phyloP scores from a whole-genome alignment of 495 filamentous ascomycete genomes.

The Lentithecium fluviatile region DNA sequence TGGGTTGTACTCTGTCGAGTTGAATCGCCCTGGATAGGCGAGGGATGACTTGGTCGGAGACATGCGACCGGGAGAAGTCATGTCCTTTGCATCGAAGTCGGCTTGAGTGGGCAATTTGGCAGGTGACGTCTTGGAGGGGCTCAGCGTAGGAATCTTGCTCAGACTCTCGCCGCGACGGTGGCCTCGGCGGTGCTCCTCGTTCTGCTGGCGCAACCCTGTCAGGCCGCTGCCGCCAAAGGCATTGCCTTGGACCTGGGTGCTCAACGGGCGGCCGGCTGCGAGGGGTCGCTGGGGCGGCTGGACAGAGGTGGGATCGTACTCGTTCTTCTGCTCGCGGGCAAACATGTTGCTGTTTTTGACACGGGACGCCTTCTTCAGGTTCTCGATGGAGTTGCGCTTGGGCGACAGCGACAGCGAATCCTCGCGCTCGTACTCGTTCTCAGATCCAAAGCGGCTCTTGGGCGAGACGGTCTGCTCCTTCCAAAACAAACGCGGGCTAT shows the following conservation, averaged over 20 bases:
- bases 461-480: conserved; percentile 67
- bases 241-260: conserved; percentile 63
- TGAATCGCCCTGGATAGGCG: conserved; percentile 61
- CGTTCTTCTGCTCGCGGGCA: conserved; percentile 79
- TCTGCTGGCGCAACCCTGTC: conserved; percentile 47
- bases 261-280: conserved; percentile 58
- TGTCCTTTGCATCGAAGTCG: conserved; percentile 39
- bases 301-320: conserved; percentile 80
- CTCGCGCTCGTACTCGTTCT: conserved; percentile 67
- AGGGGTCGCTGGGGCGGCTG: conserved; percentile 76
- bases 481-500: conserved; percentile 80
- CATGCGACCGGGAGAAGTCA: conserved; percentile 64
- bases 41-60: conserved; percentile 88
- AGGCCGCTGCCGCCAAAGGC: conserved; percentile 51
- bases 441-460: conserved; percentile 60
- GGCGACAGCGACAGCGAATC: conserved; percentile 51
- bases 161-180: conserved; percentile 44
- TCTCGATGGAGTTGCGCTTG: conserved; percentile 86
- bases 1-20: conserved; percentile 64
- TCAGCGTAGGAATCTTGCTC: conserved; percentile 41
- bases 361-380: conserved; percentile 85
- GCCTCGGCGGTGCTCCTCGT: conserved; percentile 35
- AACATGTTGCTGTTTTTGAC: conserved; percentile 98
- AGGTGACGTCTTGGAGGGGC: conserved; percentile 36
- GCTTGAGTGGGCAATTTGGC: conserved; percentile 8